These are phyloP conservation scores for Botryotinia convoluta DNA, from an alignment of 2,329 filamentous ascomycete species.

Conservation along the genomic window DNA sequence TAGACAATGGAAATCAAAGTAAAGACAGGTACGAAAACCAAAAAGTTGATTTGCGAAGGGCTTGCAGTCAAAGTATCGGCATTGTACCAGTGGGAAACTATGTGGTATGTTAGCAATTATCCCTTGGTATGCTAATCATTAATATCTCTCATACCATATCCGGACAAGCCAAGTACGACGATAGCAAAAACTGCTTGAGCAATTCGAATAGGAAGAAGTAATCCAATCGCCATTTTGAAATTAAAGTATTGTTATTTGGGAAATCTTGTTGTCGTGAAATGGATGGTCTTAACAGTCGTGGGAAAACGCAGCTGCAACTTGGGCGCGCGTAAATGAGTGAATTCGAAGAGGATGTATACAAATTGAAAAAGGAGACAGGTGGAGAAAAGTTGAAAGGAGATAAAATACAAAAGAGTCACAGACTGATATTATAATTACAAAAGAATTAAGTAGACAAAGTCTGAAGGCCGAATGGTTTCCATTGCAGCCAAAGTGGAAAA, in stretches of 20 bases:
- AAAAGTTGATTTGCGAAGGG: conserved; percentile 57
- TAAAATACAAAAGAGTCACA: conserved; percentile 1
- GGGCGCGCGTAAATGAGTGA: conserved; percentile 29
- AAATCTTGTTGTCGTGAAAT: conserved; percentile 13
- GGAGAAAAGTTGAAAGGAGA: conserved; percentile 13
- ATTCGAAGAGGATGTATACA: conserved; percentile 17
- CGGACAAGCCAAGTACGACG: conserved; percentile 48
- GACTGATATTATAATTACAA: conserved; percentile 14
- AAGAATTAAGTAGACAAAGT: conserved; percentile 17
- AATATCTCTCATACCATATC: conserved; percentile 44
- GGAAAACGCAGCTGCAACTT: conserved; percentile 25
- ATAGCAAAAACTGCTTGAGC: conserved; percentile 47
- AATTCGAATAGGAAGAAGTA: conserved; percentile 46
- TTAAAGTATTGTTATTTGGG: background rate
- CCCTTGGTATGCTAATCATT: background rate
- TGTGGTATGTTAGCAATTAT: conserved; percentile 26
- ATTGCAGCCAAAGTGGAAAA: conserved; percentile 13
- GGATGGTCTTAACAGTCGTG: conserved; percentile 13
- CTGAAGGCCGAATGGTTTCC: conserved; percentile 11
- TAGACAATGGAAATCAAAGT: conserved; percentile 55
- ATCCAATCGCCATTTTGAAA: conserved; percentile 41
- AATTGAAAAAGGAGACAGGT: conserved; percentile 12
- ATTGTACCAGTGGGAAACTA: conserved; percentile 61
- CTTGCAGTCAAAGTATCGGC: conserved; percentile 52
- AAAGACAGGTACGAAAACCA: conserved; percentile 54